phyloP scores from a whole-genome alignment of 2,329 filamentous ascomycete genomes.

The Penicillium aurantiogriseum region DNA sequence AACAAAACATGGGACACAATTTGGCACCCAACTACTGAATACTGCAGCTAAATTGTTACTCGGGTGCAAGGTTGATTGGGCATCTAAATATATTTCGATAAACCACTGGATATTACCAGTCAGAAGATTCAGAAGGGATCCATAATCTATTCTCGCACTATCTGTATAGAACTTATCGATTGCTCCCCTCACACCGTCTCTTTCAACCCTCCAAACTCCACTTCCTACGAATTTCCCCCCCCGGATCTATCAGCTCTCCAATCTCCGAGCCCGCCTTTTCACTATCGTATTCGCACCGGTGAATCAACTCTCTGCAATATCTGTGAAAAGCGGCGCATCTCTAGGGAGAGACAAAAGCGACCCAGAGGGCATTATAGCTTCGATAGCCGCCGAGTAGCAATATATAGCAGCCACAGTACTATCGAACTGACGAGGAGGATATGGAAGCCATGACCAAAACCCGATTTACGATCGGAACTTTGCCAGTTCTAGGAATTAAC shows the following conservation, averaged over 20 bases:
- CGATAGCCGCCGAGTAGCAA: no score
- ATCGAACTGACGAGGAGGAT: no score
- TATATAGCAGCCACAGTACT: no score
- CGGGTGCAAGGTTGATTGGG: background rate
- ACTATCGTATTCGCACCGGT: background rate
- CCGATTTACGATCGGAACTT: no score
- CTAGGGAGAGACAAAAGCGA: background rate
- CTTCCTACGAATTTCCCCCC: slow-evolving; percentile 15
- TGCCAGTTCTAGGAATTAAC: slow-evolving; percentile 7
- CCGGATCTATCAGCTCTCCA: slow-evolving; percentile 19
- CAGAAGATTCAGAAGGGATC: slow-evolving; percentile 2
- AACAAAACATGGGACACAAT: background rate
- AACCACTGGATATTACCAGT: background rate
- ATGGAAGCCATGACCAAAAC: no score
- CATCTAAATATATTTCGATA: background rate
- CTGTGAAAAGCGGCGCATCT: background rate
- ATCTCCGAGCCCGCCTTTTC: slow-evolving; percentile 11
- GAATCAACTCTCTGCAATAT: background rate
- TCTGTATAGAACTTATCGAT: slow-evolving; percentile 20
- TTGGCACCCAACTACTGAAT: background rate
- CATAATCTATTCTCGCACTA: slow-evolving; percentile 13
- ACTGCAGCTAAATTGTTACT: background rate
- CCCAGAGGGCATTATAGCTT: no score
- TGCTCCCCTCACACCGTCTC: slow-evolving; percentile 18
- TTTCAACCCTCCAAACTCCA: slow-evolving; percentile 20